Base-by-base conservation (phyloP, 805 yeast genomes). In the Torulaspora maleeae region DNA sequence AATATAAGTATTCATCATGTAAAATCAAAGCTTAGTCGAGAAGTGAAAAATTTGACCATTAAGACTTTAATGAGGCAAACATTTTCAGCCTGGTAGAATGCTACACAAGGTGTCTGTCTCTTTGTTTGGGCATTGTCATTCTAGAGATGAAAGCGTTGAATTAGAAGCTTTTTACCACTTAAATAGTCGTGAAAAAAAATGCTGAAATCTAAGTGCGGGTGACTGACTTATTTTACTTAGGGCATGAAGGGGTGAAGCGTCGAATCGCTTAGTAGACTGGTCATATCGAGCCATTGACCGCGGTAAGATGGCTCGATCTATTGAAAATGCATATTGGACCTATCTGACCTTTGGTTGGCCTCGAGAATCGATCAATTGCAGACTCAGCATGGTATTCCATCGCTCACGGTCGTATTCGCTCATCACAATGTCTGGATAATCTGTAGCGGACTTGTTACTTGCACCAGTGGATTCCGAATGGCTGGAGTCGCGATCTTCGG, bases 321-420 rank as follows among this genome's bases (percentile, higher is more conserved):
- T 22, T 8, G 10, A 8, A 22, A 22, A 6, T 4, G 4, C 3
- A 4, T 22, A 8, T 8, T 8, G 10, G 25, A 4, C 5, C 10
- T 22, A 22, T 8, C 25, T 3, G 2, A 8, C 25, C 10, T 22
- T 22, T 22, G 25, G 25, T 22, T 22, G 25, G 7, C 25, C 25
- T 22, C 25, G 25, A 22, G 25, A 22, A 22, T 22, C 25, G 8
- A 22, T 22, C 25, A 22, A 8, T 22, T 22, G 25, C 25, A 48
- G 49, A 25, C 38, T 41, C 12, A 48, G 36, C 19, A 51, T 44
- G n/a, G 58, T 54, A 19, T 59, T 54, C 68, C 68, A 63, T 44
- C 62, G 61, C 43, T 66, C 70, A 35, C 64, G 58, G 38, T 66
- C 70, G 36, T 66, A 66, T 46, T 66, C 66, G 38, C 69, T 58